These are phyloP conservation scores for Epichloe gansuensis DNA, from an alignment of 2,329 filamentous ascomycete species.

Conservation along the genomic window DNA sequence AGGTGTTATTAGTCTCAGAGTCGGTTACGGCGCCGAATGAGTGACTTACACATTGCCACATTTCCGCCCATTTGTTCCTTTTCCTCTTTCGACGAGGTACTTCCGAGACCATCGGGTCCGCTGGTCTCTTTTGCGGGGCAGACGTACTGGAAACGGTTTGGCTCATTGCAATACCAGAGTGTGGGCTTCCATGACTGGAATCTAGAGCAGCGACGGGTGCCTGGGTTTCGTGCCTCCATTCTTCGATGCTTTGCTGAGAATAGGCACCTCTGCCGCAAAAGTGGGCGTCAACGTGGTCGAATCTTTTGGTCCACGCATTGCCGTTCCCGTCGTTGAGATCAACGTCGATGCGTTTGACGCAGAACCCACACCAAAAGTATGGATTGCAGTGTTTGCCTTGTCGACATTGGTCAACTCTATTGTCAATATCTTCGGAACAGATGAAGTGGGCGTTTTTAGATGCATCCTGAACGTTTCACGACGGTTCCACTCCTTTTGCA, in stretches of 20 bases:
- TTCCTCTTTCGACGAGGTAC: neutral
- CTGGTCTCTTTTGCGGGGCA: neutral
- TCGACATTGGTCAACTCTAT: conserved; percentile 39
- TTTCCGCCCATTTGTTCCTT: neutral
- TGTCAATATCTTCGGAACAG: conserved; percentile 22
- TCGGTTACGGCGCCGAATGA: neutral
- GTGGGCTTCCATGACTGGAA: conserved; percentile 8
- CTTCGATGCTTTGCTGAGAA: conserved; percentile 31
- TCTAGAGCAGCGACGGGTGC: neutral
- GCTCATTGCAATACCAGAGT: conserved; percentile 1
- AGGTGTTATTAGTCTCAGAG: neutral
- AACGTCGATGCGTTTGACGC: conserved; percentile 42
- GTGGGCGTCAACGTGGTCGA: conserved; percentile 66
- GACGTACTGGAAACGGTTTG: neutral
- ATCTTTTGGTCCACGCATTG: conserved; percentile 44
- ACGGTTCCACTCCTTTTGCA: conserved; percentile 52
- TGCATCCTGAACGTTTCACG: conserved; percentile 50
- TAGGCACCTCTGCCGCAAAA: conserved; percentile 40
- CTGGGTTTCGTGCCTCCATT: conserved; percentile 37
- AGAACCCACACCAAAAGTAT: conserved; percentile 85
- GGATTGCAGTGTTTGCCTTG: conserved; percentile 53
- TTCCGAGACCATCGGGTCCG: neutral
- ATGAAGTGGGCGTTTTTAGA: conserved; percentile 37
- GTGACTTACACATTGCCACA: conserved; percentile 6
- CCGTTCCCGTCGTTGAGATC: conserved; percentile 22